Evolutionary conservation across 495 filamentous ascomycete species (phyloP).

Genomic region (Trichoderma virens): DNA sequence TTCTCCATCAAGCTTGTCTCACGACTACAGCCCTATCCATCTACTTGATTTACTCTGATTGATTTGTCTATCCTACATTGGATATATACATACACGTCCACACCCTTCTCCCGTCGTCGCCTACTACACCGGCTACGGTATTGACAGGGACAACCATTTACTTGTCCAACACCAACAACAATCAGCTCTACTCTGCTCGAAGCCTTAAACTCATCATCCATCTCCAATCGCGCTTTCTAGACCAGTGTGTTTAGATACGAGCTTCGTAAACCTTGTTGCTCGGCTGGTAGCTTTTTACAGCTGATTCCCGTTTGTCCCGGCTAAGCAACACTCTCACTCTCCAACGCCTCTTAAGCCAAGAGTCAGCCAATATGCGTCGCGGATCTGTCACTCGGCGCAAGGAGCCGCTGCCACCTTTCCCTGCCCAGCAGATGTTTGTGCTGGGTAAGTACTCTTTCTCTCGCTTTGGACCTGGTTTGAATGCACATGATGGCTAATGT

Average conservation of each 20-base stretch:
- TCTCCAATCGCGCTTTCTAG: background rate
- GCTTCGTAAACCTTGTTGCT: constrained; percentile 8
- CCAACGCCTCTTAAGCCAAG: background rate
- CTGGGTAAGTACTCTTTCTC: constrained; percentile 10
- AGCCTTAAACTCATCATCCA: background rate
- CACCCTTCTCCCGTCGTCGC: background rate
- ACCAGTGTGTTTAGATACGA: background rate
- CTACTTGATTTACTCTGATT: background rate
- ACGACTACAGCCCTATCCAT: background rate
- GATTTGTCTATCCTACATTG: background rate
- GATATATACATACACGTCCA: background rate
- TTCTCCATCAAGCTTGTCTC: background rate
- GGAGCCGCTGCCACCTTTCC: constrained; percentile 9
- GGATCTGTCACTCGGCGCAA: background rate
- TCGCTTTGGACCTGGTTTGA: background rate
- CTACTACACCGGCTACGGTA: background rate
- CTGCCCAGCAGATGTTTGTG: constrained; percentile 12
- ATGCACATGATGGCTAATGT: background rate
- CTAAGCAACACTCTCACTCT: background rate
- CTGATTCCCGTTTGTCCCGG: background rate
- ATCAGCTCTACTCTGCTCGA: background rate
- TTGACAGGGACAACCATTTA: background rate
- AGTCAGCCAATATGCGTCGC: background rate
- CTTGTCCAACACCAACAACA: background rate
- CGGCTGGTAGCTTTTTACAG: constrained; percentile 4